phyloP scores from a whole-genome alignment of 225 moss, liverwort and hornwort species.

The Polytrichum commune region DNA sequence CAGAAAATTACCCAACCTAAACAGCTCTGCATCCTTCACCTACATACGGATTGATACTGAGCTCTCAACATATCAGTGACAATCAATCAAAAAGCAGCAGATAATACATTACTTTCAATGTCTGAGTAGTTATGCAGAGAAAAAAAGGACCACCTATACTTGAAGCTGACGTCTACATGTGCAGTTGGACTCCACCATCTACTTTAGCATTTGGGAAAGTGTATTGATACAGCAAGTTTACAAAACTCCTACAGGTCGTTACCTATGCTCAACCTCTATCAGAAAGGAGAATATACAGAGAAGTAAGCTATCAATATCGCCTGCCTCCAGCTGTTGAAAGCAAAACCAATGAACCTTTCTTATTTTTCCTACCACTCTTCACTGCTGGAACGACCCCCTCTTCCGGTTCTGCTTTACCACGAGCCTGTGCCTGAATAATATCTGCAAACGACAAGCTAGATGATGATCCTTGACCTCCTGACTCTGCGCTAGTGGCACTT shows the following conservation, averaged over 20 bases:
- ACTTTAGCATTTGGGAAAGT: too few relatives aligned
- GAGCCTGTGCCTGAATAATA: constrained; percentile 74
- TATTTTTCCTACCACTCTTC: constrained; percentile 70
- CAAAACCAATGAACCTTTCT: constrained; percentile 81
- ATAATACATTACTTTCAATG: too few relatives aligned
- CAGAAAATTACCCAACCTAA: too few relatives aligned
- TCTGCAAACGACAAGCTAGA: constrained; percentile 78
- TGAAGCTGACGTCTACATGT: too few relatives aligned
- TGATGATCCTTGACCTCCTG: constrained; percentile 38
- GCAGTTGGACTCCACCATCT: too few relatives aligned
- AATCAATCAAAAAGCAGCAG: too few relatives aligned
- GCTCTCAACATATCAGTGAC: too few relatives aligned
- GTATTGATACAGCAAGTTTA: constrained; percentile 19
- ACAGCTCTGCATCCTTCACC: too few relatives aligned
- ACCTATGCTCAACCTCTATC: constrained; percentile 10
- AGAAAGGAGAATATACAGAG: constrained; percentile 23
- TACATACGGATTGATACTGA: too few relatives aligned
- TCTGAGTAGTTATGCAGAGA: too few relatives aligned
- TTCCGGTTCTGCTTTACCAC: constrained; percentile 47
- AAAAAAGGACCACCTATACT: too few relatives aligned
- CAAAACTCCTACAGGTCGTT: constrained; percentile 22
- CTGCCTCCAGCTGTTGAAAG: constrained; percentile 94
- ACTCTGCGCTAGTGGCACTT: constrained; percentile 18
- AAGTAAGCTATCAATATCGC: constrained; percentile 54
- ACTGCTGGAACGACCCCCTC: constrained; percentile 28